Percentiles rank a stretch among this genome's conserved stretches.
Conservation (phyloP, 2,329 filamentous ascomycete genomes). For the Colletotrichum sp. region DNA sequence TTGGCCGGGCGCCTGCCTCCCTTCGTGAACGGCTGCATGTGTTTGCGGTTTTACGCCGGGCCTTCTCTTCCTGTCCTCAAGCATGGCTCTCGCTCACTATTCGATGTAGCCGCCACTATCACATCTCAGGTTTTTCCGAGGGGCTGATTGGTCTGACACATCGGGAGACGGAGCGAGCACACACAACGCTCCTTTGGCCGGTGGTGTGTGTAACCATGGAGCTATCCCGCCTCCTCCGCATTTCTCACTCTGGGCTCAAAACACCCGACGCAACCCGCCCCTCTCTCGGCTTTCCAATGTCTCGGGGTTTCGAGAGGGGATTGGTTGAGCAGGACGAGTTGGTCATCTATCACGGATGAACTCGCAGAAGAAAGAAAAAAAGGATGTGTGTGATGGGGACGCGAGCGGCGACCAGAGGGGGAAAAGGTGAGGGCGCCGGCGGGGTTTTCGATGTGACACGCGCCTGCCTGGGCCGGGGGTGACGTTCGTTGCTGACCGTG, state of each 20-base stretch:
- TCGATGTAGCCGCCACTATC: background rate
- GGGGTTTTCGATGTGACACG: background rate
- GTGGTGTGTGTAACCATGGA: background rate
- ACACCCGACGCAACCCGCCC: conserved; percentile 17
- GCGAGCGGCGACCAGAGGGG: background rate
- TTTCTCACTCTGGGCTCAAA: background rate
- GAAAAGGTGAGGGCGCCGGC: background rate
- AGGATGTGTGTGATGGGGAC: background rate
- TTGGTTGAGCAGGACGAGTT: background rate
- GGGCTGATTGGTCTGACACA: conserved; percentile 12
- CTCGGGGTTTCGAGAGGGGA: background rate
- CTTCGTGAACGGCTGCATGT: background rate
- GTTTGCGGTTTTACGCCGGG: background rate
- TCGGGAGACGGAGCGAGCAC: background rate
- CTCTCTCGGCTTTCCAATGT: background rate
- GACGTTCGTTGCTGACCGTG: background rate
- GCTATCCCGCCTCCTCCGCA: background rate
- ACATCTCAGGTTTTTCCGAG: background rate
- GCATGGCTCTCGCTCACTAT: background rate
- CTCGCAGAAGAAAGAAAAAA: background rate
- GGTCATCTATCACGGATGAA: background rate
- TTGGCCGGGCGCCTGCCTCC: background rate
- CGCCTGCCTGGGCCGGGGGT: background rate
- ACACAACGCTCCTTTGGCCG: background rate
- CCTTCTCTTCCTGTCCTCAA: background rate